Conservation (phyloP, 768 basidiomycete genomes). For the Pilatotrama ljubarskyi region DNA sequence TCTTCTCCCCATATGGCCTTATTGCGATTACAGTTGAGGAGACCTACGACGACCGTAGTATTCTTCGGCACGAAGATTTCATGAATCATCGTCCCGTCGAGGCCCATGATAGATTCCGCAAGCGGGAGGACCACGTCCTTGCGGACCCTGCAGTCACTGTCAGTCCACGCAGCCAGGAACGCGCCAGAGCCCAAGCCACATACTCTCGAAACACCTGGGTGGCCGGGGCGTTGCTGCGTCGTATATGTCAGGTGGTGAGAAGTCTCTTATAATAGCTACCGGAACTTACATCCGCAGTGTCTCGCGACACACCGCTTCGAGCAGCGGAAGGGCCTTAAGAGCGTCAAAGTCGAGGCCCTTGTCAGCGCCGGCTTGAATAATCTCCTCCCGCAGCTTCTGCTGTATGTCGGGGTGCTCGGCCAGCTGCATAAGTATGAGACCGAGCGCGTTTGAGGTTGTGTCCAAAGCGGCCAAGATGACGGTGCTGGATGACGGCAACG, state of each 20-base stretch:
- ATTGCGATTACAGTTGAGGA: constrained; percentile 35
- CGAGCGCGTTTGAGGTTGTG: constrained; percentile 17
- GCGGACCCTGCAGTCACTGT: constrained; percentile 35
- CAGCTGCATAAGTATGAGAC: constrained; percentile 1
- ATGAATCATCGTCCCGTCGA: constrained; percentile 10
- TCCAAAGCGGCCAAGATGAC: constrained; percentile 17
- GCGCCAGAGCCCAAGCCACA: constrained; percentile 6
- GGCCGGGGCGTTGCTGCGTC: constrained; percentile 51
- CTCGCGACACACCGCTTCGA: constrained; percentile 12
- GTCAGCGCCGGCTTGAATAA: background rate
- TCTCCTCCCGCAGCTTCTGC: constrained; percentile 19
- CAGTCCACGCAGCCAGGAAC: no score
- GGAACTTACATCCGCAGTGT: constrained; percentile 13
- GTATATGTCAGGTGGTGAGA: no score
- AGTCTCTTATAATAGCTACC: no score
- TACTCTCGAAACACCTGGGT: constrained; percentile 35
- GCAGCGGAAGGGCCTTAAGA: constrained; percentile 7
- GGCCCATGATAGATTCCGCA: constrained; percentile 4
- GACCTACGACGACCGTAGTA: constrained; percentile 20
- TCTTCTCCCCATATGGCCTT: constrained; percentile 44
- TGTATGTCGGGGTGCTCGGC: constrained; percentile 12
- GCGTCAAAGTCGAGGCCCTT: constrained; percentile 5
- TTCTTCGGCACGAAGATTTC: constrained; percentile 17
- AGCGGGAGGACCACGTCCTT: constrained; percentile 23
- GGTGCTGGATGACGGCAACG: no score